Evolutionary conservation across 345 rosid genomes (phyloP).

Genomic region (Euphorbia pulcherrima): DNA sequence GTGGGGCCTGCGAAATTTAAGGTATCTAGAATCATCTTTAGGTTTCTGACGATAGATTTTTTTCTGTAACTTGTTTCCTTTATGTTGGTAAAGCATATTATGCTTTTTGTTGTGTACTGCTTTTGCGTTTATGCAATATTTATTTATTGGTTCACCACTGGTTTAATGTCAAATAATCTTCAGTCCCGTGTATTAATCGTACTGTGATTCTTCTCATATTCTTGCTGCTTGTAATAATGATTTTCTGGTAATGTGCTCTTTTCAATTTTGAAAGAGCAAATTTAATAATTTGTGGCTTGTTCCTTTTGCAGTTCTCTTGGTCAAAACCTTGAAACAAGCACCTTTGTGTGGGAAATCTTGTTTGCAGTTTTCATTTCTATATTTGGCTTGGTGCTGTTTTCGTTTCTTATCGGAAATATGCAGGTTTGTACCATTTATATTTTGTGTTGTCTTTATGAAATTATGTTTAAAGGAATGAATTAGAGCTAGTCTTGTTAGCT

Average conservation of each 20-base stretch:
- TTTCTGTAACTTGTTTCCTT: not conserved
- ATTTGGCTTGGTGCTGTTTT: slow-evolving; percentile 62
- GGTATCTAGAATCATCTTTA: slow-evolving; percentile 17
- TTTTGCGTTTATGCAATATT: not conserved
- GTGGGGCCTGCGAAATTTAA: slow-evolving; percentile 41
- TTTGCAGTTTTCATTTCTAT: slow-evolving; percentile 69
- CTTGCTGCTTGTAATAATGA: not conserved
- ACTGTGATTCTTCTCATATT: not conserved
- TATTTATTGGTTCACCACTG: not conserved
- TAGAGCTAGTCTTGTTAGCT: not conserved
- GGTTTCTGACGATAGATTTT: not conserved
- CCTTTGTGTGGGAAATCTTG: slow-evolving; percentile 61
- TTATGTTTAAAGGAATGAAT: not conserved
- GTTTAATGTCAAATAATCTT: not conserved
- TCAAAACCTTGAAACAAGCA: slow-evolving; percentile 73
- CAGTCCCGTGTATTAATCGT: not conserved
- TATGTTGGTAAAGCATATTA: not conserved
- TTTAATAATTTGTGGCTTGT: slow-evolving; percentile 1
- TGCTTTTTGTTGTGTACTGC: not conserved
- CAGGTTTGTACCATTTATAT: slow-evolving; percentile 45
- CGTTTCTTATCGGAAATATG: slow-evolving; percentile 83
- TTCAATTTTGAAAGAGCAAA: not conserved
- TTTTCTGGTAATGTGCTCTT: slow-evolving; percentile 4
- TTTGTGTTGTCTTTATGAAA: not conserved
- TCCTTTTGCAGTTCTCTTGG: slow-evolving; percentile 51